Evolutionary conservation across 2,329 filamentous ascomycete genomes (phyloP), one percentile per base, ranked within the genome.

Genomic region (Tolypocladium amazonense): DNA sequence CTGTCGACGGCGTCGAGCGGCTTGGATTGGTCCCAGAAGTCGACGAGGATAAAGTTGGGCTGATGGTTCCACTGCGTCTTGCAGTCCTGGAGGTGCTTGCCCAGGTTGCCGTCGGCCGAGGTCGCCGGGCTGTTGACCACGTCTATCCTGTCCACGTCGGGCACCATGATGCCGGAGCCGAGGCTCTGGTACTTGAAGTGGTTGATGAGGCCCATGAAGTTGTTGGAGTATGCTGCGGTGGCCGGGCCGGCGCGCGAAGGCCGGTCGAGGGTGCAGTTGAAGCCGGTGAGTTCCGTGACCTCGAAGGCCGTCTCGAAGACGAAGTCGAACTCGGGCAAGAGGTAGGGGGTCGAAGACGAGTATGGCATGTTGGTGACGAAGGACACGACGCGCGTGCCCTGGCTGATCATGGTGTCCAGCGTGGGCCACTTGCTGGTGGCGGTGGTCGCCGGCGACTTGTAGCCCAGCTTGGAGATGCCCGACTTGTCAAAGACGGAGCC

Each of bases 1-100:
- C 67, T 72, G 72, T 94, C 90, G 2, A 88, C 86, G 0, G 86
- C 86, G 8, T 79, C 77, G 59, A 94, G 83, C 38, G 88, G 83
- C 0, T 87, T 84, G 0, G 87, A 89, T 61, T 86, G 79, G 70
- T 90, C 87, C 72, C 87, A 92, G 72, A 91, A 93, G 72, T 95
- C 90, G 1, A 93, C 88, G 12, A 94, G 79, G 25, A 90, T 80
- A 66, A 90, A 92, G 3, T 80, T 85, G n/a, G 90, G 88, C 56
- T 79, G 76, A 35, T 75, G 72, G n/a, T 81, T 80, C 77, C 87
- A 93, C 62, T 83, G 73, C 3, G 65, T 68, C 58, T 75, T 73
- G 70, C 85, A 92, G 60, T 70, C 71, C 52, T 75, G 70, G 39
- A 83, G 82, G 33, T 85, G 81, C 56, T 71, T 70, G 52, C 83